Percentiles rank a stretch among this genome's conserved stretches.
Conservation (phyloP, 306 rosid species). For the Potentilla sterilis region DNA sequence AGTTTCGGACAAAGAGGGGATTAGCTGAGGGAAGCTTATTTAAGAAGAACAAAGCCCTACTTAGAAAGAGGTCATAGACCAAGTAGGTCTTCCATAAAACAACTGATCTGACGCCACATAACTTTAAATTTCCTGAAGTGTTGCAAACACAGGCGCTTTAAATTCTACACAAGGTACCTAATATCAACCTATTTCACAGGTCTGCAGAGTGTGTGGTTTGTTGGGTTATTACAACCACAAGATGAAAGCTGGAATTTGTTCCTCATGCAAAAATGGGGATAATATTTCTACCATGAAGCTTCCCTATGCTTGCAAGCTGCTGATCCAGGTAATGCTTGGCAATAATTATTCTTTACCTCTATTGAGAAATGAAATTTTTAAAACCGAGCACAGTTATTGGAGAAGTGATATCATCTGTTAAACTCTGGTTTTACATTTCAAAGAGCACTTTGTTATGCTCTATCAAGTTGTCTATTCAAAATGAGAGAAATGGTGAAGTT, state of each 20-base stretch:
- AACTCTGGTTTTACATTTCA: not conserved
- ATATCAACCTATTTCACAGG: conserved; percentile 20
- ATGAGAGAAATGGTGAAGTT: not conserved
- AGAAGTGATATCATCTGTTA: not conserved
- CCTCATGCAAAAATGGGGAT: conserved; percentile 85
- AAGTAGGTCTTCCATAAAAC: not conserved
- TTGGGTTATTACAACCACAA: conserved; percentile 83
- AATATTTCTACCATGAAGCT: conserved; percentile 74
- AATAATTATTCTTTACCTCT: not conserved
- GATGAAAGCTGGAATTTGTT: conserved; percentile 73
- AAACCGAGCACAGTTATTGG: not conserved
- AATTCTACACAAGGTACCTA: not conserved
- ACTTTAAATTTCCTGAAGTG: not conserved
- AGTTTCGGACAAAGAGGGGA: not conserved
- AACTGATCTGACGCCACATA: not conserved
- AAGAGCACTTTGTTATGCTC: not conserved
- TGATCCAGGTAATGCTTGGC: conserved; percentile 62
- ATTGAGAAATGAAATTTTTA: not conserved
- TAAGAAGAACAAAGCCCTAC: not conserved
- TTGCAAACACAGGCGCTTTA: not conserved
- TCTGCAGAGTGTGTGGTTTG: conserved; percentile 78
- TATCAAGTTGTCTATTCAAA: not conserved
- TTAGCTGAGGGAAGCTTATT: not conserved
- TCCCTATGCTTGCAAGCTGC: conserved; percentile 97
- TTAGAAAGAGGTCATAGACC: not conserved